These are phyloP conservation scores for Avena sativa DNA, from an alignment of 176 grass and related monocot genomes.

Conservation along the genomic window DNA sequence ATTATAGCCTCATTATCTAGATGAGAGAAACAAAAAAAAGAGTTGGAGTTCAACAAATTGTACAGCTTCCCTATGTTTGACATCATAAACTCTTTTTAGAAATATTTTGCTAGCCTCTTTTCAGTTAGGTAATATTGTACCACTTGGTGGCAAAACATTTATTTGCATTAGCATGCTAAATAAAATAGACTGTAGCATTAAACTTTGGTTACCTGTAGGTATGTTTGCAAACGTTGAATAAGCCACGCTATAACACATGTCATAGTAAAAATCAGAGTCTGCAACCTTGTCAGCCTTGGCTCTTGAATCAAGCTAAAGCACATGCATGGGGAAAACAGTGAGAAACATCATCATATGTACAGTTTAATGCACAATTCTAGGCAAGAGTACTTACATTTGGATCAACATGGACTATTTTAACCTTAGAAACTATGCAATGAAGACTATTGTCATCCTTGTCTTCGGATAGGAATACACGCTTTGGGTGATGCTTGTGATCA, in stretches of 20 bases:
- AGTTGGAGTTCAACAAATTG: no score
- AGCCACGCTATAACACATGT: constrained; percentile 74
- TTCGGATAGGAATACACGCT: constrained; percentile 74
- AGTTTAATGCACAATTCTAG: neutral
- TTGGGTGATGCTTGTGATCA: constrained; percentile 50
- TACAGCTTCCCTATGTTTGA: no score
- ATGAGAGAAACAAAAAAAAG: neutral
- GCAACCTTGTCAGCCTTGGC: constrained; percentile 47
- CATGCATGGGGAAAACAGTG: neutral
- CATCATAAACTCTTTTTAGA: neutral
- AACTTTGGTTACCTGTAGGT: constrained; percentile 49
- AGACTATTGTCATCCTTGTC: constrained; percentile 83
- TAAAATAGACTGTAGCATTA: neutral
- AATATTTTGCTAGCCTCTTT: neutral
- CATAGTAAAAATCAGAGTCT: constrained; percentile 64
- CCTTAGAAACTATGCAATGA: constrained; percentile 66
- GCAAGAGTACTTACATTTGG: constrained; percentile 65
- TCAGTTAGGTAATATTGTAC: neutral
- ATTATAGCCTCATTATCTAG: neutral
- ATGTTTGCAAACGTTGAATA: constrained; percentile 85
- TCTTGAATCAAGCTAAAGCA: constrained; percentile 51
- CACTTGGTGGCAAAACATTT: neutral
- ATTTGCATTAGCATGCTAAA: neutral
- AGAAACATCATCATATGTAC: neutral
- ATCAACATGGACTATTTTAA: constrained; percentile 60